These are phyloP conservation scores for Castanea mollissima DNA, from an alignment of 306 rosid species.

Conservation along the genomic window DNA sequence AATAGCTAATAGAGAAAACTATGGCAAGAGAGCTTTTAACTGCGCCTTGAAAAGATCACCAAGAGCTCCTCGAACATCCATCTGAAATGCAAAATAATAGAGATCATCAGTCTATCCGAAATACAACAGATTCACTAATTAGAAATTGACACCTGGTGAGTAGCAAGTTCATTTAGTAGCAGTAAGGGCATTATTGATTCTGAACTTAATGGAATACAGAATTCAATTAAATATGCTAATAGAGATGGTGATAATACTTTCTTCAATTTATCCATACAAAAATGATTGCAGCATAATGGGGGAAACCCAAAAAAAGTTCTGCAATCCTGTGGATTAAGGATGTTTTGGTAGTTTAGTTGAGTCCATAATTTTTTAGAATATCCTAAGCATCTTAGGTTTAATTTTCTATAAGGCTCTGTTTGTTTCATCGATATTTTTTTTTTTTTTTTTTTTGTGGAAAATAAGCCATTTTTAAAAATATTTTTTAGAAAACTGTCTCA, in stretches of 20 bases:
- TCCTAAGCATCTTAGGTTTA: too few relatives aligned
- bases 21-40: constrained; percentile 83
- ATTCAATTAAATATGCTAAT: background rate
- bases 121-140: background rate
- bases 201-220: background rate
- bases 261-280: too few relatives aligned
- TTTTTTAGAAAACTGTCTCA: too few relatives aligned
- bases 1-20: constrained; percentile 7
- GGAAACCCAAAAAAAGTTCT: background rate
- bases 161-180: background rate
- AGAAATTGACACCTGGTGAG: background rate
- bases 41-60: constrained; percentile 92
- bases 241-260: background rate
- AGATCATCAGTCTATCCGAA: constrained; percentile 24
- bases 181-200: background rate
- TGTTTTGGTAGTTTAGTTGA: too few relatives aligned
- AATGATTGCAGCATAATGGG: too few relatives aligned
- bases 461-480: too few relatives aligned
- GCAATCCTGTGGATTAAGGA: too few relatives aligned
- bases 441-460: too few relatives aligned
- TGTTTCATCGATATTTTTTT: too few relatives aligned
- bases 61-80: constrained; percentile 95
- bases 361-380: too few relatives aligned
- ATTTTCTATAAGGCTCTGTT: too few relatives aligned
- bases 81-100: constrained; percentile 53